These are phyloP conservation scores for Microascus cirrosus DNA, from an alignment of 2,329 filamentous ascomycete genomes.

Conservation along the genomic window DNA sequence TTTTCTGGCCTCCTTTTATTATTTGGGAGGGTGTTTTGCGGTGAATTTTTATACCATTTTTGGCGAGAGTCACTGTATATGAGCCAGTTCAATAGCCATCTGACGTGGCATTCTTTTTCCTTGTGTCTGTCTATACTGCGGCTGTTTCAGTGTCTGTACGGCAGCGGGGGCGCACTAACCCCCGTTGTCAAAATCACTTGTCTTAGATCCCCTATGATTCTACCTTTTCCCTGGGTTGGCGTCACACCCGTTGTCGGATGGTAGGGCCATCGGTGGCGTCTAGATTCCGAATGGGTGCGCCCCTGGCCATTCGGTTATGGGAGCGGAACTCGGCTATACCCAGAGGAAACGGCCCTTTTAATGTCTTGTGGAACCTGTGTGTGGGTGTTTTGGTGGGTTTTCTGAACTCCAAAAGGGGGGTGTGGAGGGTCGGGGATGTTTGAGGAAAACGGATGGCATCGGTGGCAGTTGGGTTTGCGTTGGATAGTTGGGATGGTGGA, in stretches of 20 bases:
- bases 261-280: not conserved
- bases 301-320: not conserved
- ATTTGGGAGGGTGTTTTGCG: slow-evolving; percentile 7
- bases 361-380: not conserved
- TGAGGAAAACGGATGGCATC: not conserved
- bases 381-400: not conserved
- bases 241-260: not conserved
- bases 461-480: not conserved
- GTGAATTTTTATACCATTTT: slow-evolving; percentile 11
- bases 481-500: not conserved
- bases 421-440: not conserved
- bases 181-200: not conserved
- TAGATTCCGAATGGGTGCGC: not conserved
- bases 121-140: not conserved
- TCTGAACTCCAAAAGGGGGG: not conserved
- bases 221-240: slow-evolving; percentile 1
- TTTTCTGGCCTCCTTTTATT: slow-evolving; percentile 1
- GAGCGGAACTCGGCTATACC: not conserved
- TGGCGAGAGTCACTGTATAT: slow-evolving; percentile 16
- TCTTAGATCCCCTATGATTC: slow-evolving; percentile 2
- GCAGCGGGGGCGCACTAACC: not conserved
- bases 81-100: slow-evolving; percentile 9
- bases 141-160: not conserved
- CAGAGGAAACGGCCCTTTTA: not conserved
- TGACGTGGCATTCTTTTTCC: slow-evolving; percentile 9